Conservation (phyloP, 2,329 filamentous ascomycete genomes). For the Leptographium flavum region DNA sequence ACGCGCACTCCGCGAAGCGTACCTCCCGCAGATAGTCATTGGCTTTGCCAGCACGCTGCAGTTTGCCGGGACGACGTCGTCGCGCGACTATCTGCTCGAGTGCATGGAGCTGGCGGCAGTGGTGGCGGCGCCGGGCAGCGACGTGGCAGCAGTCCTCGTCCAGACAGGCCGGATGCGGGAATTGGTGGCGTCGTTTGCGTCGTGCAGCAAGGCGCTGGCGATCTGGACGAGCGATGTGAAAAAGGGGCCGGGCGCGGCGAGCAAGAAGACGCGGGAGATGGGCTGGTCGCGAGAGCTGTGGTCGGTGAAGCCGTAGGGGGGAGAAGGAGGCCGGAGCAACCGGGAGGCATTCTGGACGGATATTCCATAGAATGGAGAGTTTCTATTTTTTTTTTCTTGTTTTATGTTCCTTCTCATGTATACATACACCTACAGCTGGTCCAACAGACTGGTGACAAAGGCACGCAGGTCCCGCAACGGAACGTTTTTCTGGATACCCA, state of each 20-base stretch:
- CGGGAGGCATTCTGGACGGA: not conserved
- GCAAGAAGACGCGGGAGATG: constrained; percentile 45
- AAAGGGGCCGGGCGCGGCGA: constrained; percentile 30
- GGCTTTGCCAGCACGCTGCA: constrained; percentile 73
- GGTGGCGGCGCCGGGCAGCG: constrained; percentile 57
- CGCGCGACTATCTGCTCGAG: constrained; percentile 63
- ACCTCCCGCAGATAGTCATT: constrained; percentile 74
- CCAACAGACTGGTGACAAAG: constrained; percentile 32
- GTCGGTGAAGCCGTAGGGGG: constrained; percentile 32
- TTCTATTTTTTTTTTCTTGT: not conserved
- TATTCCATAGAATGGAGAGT: not conserved
- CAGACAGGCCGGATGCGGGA: constrained; percentile 57
- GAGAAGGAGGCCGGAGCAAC: not conserved
- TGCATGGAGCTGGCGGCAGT: constrained; percentile 74
- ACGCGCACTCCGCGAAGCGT: constrained; percentile 53
- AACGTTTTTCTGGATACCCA: constrained; percentile 48
- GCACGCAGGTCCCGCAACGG: constrained; percentile 30
- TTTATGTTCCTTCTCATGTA: too few species aligned
- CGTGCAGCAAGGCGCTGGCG: constrained; percentile 58
- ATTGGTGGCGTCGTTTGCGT: constrained; percentile 61
- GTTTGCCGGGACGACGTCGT: constrained; percentile 59
- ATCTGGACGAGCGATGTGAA: constrained; percentile 38
- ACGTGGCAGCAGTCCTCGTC: constrained; percentile 50
- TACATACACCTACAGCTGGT: constrained; percentile 29
- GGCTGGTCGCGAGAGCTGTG: constrained; percentile 51